Base-by-base conservation (phyloP, 148 eudicot species). In the Vaccinium darrowii region DNA sequence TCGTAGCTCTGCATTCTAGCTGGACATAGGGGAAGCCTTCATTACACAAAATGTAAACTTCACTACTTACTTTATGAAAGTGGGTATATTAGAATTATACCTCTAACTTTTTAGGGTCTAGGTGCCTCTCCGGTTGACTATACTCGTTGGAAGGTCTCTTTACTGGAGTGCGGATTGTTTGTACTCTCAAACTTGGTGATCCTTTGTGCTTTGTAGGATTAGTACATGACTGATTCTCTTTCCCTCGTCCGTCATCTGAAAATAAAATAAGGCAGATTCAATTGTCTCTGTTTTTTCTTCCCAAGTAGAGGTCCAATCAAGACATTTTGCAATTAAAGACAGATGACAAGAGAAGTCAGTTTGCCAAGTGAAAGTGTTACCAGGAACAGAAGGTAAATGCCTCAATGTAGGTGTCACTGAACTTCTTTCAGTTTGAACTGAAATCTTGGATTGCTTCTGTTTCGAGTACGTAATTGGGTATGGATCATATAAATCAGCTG, bases 191-290 rank as follows among this genome's bases (percentile, higher is more conserved):
- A 82, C 81, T 88, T 19, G 89, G 86, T 14, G 92, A 88, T 21
- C 76, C 88, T 83, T 86, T 91, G 85, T 89, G 85, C 84, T 86
- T 92, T 7, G 58, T 14, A 5, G 87, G 78, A 63, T 74, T 90
- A 11, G 83, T 79, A 85, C 87, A 84, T 23, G 85, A 82, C 51
- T 85, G 89, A 84, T 91, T 91, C 69, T 91, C 91, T 83, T 91
- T 92, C 58, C 89, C 92, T 57, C 72, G 79, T n/a, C 72, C 88
- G 12, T 88, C 91, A 30, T 90, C 93, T 90, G 56, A 88, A 80
- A 74, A 76, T 12, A 50, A 76, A 25, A 25, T 57, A 82, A 23
- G 86, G 11, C 63, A 72, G 18, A 84, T 69, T 56, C 21, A 58
- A 53, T 50, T 56, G 60, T 69, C 27, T 36, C 33, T 12, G 30